Percentiles rank a stretch among this genome's conserved stretches.
These are phyloP conservation scores for Cytospora mali DNA, from an alignment of 2,329 filamentous ascomycete species.

Conservation along the genomic window DNA sequence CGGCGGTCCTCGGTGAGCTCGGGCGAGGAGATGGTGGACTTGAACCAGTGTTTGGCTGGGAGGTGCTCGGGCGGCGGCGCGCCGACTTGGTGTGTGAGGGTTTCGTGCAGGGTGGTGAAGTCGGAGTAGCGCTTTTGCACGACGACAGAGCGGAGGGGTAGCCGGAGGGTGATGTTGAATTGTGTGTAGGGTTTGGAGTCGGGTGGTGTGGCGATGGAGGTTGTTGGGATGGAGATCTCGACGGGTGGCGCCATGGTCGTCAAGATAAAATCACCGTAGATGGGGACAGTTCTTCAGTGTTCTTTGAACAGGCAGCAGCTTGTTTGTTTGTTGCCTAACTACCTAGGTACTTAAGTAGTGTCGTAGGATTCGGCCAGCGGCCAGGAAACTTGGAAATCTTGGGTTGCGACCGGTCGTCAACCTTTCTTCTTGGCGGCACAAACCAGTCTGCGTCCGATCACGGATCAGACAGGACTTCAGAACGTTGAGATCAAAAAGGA, in stretches of 20 bases:
- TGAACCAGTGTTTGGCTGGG: conserved; percentile 77
- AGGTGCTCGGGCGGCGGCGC: conserved; percentile 67
- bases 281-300: background rate
- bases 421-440: background rate
- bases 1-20: conserved; percentile 74
- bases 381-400: background rate
- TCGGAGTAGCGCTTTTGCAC: conserved; percentile 83
- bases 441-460: background rate
- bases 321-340: background rate
- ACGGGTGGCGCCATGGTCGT: conserved; percentile 62
- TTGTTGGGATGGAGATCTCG: conserved; percentile 70
- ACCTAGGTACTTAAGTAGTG: no score
- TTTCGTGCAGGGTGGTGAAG: conserved; percentile 67
- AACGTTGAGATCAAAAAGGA: background rate
- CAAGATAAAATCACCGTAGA: background rate
- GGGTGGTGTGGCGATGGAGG: conserved; percentile 53
- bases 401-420: background rate
- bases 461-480: background rate
- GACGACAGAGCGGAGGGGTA: conserved; percentile 75
- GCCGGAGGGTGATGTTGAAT: conserved; percentile 77
- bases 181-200: conserved; percentile 71
- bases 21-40: conserved; percentile 69
- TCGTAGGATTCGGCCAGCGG: background rate
- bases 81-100: conserved; percentile 62
- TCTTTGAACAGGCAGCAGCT: background rate